Evolutionary conservation across 1,284 basidiomycete genomes (phyloP).

Genomic region (Cutaneotrichosporon daszewskae): DNA sequence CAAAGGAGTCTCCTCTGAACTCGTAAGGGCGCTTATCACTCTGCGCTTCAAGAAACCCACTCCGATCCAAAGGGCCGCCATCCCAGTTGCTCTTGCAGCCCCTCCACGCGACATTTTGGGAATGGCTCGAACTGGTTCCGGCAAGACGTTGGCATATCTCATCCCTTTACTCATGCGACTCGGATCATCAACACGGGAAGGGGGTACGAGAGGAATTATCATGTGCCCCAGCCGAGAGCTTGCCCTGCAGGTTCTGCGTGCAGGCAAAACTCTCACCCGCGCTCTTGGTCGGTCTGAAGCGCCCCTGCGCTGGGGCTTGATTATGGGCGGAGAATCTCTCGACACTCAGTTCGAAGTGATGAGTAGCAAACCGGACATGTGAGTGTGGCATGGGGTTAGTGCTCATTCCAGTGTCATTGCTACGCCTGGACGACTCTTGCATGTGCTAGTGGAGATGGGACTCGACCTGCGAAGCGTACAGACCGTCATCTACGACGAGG

Average conservation of each 20-base stretch:
- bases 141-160: slow-evolving; percentile 96
- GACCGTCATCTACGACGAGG: slow-evolving; percentile 96
- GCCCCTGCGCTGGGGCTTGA: slow-evolving; percentile 80
- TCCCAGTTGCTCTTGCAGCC: slow-evolving; percentile 74
- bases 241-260: slow-evolving; percentile 86
- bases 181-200: slow-evolving; percentile 66
- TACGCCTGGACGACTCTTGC: slow-evolving; percentile 92
- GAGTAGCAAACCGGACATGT: slow-evolving; percentile 90
- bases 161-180: slow-evolving; percentile 85
- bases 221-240: slow-evolving; percentile 90
- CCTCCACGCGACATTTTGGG: slow-evolving; percentile 93
- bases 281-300: slow-evolving; percentile 53
- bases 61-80: slow-evolving; percentile 87
- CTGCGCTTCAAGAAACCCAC: slow-evolving; percentile 94
- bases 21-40: slow-evolving; percentile 80
- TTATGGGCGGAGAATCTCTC: slow-evolving; percentile 92
- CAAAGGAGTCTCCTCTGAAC: slow-evolving; percentile 71
- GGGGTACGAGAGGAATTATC: slow-evolving; percentile 76
- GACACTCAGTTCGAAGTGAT: slow-evolving; percentile 98
- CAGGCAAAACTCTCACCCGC: slow-evolving; percentile 86
- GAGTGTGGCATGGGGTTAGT: slow-evolving; percentile 44
- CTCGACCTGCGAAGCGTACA: slow-evolving; percentile 82
- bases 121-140: slow-evolving; percentile 97
- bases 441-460: slow-evolving; percentile 95
- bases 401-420: slow-evolving; percentile 70